These are phyloP conservation scores for Dimocarpus longan DNA, from an alignment of 345 rosid species.

Conservation along the genomic window DNA sequence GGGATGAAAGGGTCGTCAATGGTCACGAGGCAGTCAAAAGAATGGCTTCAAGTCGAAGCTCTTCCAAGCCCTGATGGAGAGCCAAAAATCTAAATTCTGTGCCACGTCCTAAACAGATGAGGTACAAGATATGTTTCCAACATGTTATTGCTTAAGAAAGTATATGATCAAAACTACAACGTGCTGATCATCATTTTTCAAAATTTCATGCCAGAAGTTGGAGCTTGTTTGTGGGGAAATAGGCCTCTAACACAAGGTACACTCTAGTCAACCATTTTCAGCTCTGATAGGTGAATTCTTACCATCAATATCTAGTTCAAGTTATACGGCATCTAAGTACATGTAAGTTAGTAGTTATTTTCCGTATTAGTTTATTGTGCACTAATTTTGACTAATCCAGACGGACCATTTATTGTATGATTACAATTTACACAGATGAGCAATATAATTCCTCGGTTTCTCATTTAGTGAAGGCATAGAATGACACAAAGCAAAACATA, in stretches of 20 bases:
- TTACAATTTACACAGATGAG: not conserved
- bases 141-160: too few relatives aligned
- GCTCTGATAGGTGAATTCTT: not conserved
- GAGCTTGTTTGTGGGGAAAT: not conserved
- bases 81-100: slow-evolving; percentile 23
- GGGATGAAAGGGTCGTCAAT: slow-evolving; percentile 31
- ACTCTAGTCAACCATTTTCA: not conserved
- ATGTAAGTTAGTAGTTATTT: not conserved
- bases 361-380: not conserved
- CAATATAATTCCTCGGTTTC: not conserved
- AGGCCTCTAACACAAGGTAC: not conserved
- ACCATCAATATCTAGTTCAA: not conserved
- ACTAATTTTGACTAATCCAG: not conserved
- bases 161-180: too few relatives aligned
- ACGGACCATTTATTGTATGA: not conserved
- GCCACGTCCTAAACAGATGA: not conserved
- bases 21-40: slow-evolving; percentile 27
- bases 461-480: not conserved
- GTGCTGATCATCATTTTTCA: too few relatives aligned
- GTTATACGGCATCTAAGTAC: not conserved
- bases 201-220: not conserved
- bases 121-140: too few relatives aligned
- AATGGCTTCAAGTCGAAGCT: slow-evolving; percentile 23
- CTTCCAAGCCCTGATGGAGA: slow-evolving; percentile 21
- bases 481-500: too few relatives aligned